Percentiles rank a stretch among this genome's conserved stretches.
These are phyloP conservation scores for Fusarium xylarioides DNA, from an alignment of 2,329 filamentous ascomycete genomes.

Conservation along the genomic window DNA sequence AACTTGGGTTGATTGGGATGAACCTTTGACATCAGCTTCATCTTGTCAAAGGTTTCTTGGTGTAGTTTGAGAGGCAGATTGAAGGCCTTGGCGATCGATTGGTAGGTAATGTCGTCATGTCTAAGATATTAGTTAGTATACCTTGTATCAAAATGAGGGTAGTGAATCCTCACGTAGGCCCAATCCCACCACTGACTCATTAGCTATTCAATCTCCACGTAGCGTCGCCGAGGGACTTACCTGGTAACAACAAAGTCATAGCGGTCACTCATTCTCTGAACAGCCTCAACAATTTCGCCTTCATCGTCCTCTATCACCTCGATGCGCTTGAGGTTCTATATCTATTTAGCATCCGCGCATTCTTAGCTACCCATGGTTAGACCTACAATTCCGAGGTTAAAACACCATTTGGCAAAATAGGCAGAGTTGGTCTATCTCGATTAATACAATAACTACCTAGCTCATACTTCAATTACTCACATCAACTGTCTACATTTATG, in stretches of 20 bases:
- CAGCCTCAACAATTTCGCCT: slow-evolving; percentile 86
- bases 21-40: slow-evolving; percentile 82
- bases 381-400: slow-evolving; percentile 66
- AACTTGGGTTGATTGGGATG: slow-evolving; percentile 79
- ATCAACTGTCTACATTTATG: slow-evolving; percentile 48
- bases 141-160: background rate
- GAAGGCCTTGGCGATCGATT: slow-evolving; percentile 92
- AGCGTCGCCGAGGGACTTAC: slow-evolving; percentile 43
- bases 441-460: slow-evolving; percentile 23
- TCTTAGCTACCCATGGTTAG: background rate
- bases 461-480: slow-evolving; percentile 43
- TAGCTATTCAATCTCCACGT: background rate
- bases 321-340: slow-evolving; percentile 77
- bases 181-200: slow-evolving; percentile 80
- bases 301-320: slow-evolving; percentile 97
- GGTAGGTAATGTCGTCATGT: slow-evolving; percentile 97
- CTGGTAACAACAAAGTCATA: slow-evolving; percentile 97
- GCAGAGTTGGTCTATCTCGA: slow-evolving; percentile 67
- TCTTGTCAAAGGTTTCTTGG: slow-evolving; percentile 77
- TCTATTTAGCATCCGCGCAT: background rate
- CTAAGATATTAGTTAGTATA: slow-evolving; percentile 56
- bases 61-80: slow-evolving; percentile 79
- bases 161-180: slow-evolving; percentile 74
- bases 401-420: slow-evolving; percentile 72
- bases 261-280: slow-evolving; percentile 82